Conservation (phyloP, 192 early-diverging fungal species). For the Mortierella antarctica region DNA sequence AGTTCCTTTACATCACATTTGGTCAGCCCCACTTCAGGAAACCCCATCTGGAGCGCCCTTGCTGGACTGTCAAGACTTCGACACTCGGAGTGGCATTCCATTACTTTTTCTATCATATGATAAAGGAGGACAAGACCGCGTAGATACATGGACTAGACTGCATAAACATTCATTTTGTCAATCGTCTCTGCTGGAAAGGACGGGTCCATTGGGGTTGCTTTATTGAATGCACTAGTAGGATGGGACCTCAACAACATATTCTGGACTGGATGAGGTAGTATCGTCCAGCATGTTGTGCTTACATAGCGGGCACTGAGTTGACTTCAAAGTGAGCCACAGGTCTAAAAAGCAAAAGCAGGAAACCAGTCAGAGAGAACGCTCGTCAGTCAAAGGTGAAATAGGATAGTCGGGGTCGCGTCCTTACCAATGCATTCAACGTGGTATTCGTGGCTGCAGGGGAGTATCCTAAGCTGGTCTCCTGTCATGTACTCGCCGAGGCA, state of each 20-base stretch:
- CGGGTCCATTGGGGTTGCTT: too few relatives aligned
- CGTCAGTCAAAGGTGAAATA: neutral
- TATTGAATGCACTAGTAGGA: neutral
- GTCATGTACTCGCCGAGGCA: conserved; percentile 35
- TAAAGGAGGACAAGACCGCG: conserved; percentile 52
- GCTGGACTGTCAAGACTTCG: conserved; percentile 73
- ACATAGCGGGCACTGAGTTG: conserved; percentile 50
- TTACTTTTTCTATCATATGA: conserved; percentile 79
- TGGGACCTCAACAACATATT: conserved; percentile 1
- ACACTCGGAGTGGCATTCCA: conserved; percentile 83
- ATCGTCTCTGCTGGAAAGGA: too few relatives aligned
- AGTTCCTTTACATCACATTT: conserved; percentile 91
- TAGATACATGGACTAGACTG: too few relatives aligned
- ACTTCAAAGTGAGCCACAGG: conserved; percentile 48
- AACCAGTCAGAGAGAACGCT: neutral
- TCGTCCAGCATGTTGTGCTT: conserved; percentile 39
- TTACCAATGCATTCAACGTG: conserved; percentile 51
- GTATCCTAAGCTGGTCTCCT: conserved; percentile 27
- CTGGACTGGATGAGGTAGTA: neutral
- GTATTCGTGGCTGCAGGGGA: conserved; percentile 49
- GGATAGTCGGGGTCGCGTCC: neutral
- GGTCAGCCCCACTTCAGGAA: conserved; percentile 91
- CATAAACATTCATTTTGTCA: neutral
- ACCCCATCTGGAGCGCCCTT: conserved; percentile 73
- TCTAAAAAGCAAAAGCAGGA: conserved; percentile 19